phyloP scores from a whole-genome alignment of 2,329 filamentous ascomycete genomes.

The Parastagonospora avenae region DNA sequence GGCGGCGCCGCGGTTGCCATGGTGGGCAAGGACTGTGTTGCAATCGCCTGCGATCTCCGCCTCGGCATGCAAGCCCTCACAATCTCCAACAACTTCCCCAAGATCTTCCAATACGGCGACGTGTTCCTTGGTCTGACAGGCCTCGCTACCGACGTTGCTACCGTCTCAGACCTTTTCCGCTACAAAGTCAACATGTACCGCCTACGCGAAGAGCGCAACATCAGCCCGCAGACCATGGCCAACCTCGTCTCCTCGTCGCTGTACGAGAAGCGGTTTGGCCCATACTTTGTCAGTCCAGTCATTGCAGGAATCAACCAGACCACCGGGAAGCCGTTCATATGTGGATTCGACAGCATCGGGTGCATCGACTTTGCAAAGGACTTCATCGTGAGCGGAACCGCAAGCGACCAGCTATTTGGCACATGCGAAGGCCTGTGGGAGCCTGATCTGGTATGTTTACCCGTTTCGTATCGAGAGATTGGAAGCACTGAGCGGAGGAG shows the following conservation, averaged over 20 bases:
- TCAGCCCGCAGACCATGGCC: slow-evolving; percentile 91
- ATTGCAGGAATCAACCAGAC: slow-evolving; percentile 95
- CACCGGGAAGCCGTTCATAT: slow-evolving; percentile 94
- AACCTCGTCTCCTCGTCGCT: slow-evolving; percentile 86
- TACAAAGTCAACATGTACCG: slow-evolving; percentile 99
- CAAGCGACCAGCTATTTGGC: slow-evolving; percentile 96
- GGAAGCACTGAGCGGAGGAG: neutral
- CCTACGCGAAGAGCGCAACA: slow-evolving; percentile 95
- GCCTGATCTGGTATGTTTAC: slow-evolving; percentile 76
- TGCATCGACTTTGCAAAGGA: slow-evolving; percentile 99
- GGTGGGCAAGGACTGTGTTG: slow-evolving; percentile 99
- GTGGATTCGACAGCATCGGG: slow-evolving; percentile 97
- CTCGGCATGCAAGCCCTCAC: slow-evolving; percentile 96
- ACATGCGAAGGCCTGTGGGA: slow-evolving; percentile 99
- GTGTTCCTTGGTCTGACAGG: slow-evolving; percentile 96
- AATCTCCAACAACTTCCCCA: slow-evolving; percentile 99
- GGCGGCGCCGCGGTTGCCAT: slow-evolving; percentile 97
- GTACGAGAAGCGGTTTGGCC: slow-evolving; percentile 95
- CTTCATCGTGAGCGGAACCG: slow-evolving; percentile 97
- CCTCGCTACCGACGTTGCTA: slow-evolving; percentile 92
- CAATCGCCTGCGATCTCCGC: slow-evolving; percentile 98
- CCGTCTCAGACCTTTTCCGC: slow-evolving; percentile 94
- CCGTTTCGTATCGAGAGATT: slow-evolving; percentile 13
- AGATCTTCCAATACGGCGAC: slow-evolving; percentile 97
- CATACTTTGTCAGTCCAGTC: slow-evolving; percentile 94